Conservation (phyloP, 345 rosid species). For the Eucalyptus marginata region DNA sequence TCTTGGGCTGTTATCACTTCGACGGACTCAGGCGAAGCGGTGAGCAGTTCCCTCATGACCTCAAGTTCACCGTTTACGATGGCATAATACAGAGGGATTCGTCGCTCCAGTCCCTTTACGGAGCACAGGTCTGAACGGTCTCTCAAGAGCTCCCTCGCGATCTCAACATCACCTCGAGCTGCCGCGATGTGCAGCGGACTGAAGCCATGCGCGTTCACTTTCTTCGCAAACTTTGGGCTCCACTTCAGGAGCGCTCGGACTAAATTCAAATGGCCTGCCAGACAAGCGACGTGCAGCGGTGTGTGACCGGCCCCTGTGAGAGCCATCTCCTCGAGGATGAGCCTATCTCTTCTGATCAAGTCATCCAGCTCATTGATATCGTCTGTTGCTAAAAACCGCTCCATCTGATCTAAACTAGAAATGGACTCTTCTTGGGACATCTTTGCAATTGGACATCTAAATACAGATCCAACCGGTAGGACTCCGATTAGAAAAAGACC, state of each 20-base stretch:
- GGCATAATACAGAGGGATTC: background rate
- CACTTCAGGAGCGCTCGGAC: background rate
- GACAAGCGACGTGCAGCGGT: background rate
- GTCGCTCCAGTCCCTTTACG: fast-evolving
- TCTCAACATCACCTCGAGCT: background rate
- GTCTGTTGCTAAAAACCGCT: background rate
- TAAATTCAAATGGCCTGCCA: background rate
- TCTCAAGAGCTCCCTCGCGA: background rate
- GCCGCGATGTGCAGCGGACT: background rate
- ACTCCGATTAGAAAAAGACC: too few relatives aligned
- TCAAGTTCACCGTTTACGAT: background rate
- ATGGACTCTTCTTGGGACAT: background rate
- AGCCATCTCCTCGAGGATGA: background rate
- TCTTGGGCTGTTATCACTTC: background rate
- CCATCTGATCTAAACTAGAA: background rate
- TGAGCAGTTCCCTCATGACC: background rate
- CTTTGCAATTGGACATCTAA: too few relatives aligned
- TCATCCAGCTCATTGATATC: background rate
- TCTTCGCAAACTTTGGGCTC: background rate
- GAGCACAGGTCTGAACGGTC: background rate
- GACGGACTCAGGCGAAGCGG: background rate
- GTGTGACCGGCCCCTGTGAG: background rate
- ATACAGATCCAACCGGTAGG: too few relatives aligned
- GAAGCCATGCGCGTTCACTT: background rate
- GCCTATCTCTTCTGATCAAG: background rate